phyloP scores from a whole-genome alignment of 2,329 filamentous ascomycete genomes.

The Triangularia setosa region DNA sequence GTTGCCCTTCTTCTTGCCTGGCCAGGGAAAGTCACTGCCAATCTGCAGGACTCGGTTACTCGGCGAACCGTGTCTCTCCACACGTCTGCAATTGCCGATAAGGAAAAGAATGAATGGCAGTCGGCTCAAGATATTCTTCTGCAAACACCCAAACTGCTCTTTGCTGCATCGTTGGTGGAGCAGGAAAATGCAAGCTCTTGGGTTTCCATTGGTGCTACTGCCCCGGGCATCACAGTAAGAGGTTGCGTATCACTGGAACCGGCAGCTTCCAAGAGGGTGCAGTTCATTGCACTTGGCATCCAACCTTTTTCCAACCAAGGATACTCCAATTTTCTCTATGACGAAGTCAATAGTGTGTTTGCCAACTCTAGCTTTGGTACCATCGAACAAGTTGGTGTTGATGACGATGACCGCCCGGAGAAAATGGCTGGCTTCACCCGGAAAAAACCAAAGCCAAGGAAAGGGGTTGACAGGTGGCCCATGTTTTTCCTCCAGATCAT shows the following conservation, averaged over 20 bases:
- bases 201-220: constrained; percentile 67
- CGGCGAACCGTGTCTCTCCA: constrained; percentile 39
- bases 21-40: constrained; percentile 52
- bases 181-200: constrained; percentile 53
- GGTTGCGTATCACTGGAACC: constrained; percentile 71
- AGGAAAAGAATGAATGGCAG: constrained; percentile 8
- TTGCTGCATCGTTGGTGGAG: constrained; percentile 62
- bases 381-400: constrained; percentile 44
- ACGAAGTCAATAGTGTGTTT: constrained; percentile 76
- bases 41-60: constrained; percentile 48
- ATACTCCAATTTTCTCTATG: constrained; percentile 64
- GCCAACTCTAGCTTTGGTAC: constrained; percentile 71
- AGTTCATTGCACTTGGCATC: constrained; percentile 79
- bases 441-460: constrained; percentile 53
- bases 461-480: constrained; percentile 75
- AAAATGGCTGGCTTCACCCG: constrained; percentile 47
- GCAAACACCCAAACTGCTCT: constrained; percentile 51
- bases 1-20: constrained; percentile 69
- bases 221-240: constrained; percentile 56
- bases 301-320: constrained; percentile 55
- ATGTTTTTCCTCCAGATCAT: constrained; percentile 80
- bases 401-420: constrained; percentile 33
- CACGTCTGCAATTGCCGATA: constrained; percentile 14
- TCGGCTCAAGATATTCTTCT: constrained; percentile 17
- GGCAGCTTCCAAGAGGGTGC: constrained; percentile 64